A percentile compares a stretch with the other conserved stretches of the same genome.
These are phyloP conservation scores for Aspergillus panamensis DNA, from an alignment of 495 filamentous ascomycete genomes.

Conservation along the genomic window DNA sequence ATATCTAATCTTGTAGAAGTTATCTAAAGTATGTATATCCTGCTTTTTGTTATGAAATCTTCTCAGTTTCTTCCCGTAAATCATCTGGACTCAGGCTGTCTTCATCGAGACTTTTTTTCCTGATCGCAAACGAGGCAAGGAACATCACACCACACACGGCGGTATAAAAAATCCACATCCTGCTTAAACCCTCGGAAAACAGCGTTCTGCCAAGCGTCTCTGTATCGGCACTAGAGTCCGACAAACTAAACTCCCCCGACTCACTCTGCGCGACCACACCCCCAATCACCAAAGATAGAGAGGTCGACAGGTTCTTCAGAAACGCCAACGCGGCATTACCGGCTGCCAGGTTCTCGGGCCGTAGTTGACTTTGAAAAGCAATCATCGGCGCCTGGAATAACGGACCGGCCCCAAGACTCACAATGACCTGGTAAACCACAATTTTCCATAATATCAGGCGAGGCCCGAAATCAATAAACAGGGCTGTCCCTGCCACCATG, in stretches of 20 bases:
- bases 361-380: neutral
- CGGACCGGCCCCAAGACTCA: neutral
- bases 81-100: no score
- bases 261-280: neutral
- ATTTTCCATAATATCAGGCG: neutral
- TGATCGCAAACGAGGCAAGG: neutral
- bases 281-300: constrained; percentile 14
- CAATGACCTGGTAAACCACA: neutral
- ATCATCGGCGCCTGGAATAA: constrained; percentile 10
- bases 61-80: neutral
- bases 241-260: neutral
- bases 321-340: neutral
- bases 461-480: neutral
- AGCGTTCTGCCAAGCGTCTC: neutral
- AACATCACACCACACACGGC: neutral
- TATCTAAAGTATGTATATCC: no score
- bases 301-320: neutral
- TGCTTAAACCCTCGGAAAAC: neutral
- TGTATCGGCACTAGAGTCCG: neutral
- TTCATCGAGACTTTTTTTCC: neutral
- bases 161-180: neutral
- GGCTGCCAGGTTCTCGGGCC: neutral
- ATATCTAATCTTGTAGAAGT: no score
- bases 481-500: neutral
- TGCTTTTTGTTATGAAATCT: no score